phyloP scores from a whole-genome alignment of 164 flowering plant species.

The Dillenia turbinata region DNA sequence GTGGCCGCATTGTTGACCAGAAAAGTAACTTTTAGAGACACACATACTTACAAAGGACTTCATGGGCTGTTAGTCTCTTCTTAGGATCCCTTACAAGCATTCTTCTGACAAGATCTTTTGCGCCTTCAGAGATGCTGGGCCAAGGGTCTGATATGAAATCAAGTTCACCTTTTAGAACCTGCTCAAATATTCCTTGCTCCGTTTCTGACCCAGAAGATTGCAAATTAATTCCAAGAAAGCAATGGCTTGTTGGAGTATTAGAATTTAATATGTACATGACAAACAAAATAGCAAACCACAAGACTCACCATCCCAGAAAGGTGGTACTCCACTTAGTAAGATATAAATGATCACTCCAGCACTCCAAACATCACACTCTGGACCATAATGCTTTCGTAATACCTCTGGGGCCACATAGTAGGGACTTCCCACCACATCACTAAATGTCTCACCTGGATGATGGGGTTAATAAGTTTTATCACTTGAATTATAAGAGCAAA shows the following conservation, averaged over 20 bases:
- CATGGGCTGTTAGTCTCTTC: slow-evolving; percentile 65
- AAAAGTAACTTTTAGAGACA: neutral
- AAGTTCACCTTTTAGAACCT: slow-evolving; percentile 70
- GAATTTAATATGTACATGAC: neutral
- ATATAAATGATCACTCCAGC: slow-evolving; percentile 78
- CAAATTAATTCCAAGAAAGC: slow-evolving; percentile 1
- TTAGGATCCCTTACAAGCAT: slow-evolving; percentile 78
- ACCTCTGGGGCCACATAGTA: slow-evolving; percentile 85
- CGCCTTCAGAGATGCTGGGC: slow-evolving; percentile 72
- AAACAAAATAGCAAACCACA: neutral
- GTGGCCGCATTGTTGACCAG: too few relatives aligned
- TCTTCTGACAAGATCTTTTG: slow-evolving; percentile 65
- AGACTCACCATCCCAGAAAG: slow-evolving; percentile 76
- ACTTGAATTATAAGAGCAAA: too few relatives aligned
- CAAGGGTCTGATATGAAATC: slow-evolving; percentile 81
- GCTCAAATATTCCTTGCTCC: slow-evolving; percentile 83
- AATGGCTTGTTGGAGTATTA: neutral
- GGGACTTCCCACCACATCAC: slow-evolving; percentile 79
- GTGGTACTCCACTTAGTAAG: slow-evolving; percentile 76
- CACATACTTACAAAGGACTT: slow-evolving; percentile 66
- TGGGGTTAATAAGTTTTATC: neutral
- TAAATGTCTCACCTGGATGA: slow-evolving; percentile 51
- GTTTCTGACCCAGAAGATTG: slow-evolving; percentile 39
- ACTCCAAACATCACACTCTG: slow-evolving; percentile 77
- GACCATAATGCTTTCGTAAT: slow-evolving; percentile 59